Percentiles rank a stretch among this genome's conserved stretches.
Conservation (phyloP, 345 rosid species). For the Adansonia digitata region DNA sequence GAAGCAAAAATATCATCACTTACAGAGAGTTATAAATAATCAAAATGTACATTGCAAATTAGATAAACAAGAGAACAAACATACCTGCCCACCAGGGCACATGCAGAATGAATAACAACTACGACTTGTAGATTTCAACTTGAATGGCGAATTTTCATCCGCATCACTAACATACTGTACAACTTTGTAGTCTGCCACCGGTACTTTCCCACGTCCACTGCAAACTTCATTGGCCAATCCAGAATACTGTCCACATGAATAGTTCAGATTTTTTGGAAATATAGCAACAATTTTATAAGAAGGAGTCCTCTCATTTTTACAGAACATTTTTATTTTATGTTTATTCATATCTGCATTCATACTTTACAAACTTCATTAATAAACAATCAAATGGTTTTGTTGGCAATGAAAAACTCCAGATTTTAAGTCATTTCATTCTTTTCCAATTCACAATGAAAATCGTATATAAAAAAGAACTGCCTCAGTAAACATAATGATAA, state of each 20-base stretch:
- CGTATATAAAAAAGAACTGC: neutral
- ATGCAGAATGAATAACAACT: slow-evolving; percentile 98
- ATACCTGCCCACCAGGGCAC: slow-evolving; percentile 99
- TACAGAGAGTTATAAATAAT: neutral
- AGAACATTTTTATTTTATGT: neutral
- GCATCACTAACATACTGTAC: slow-evolving; percentile 48
- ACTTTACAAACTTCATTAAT: slow-evolving; percentile 2
- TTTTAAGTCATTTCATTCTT: neutral
- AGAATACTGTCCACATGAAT: slow-evolving; percentile 51
- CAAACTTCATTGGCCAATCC: slow-evolving; percentile 57
- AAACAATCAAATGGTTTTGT: neutral
- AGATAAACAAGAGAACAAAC: slow-evolving; percentile 7
- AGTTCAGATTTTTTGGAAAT: neutral
- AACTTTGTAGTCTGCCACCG: slow-evolving; percentile 93
- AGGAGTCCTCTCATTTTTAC: neutral
- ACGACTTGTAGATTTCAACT: slow-evolving; percentile 29
- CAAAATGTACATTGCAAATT: neutral
- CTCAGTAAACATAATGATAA: neutral
- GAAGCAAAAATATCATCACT: neutral
- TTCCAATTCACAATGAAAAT: neutral
- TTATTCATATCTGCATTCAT: neutral
- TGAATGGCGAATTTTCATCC: slow-evolving; percentile 26
- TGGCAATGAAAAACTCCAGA: neutral
- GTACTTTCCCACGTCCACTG: slow-evolving; percentile 85
- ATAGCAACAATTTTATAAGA: neutral